Evolutionary conservation across 371 early-diverging fungal genomes (phyloP).

Genomic region (Mortierella sp.): DNA sequence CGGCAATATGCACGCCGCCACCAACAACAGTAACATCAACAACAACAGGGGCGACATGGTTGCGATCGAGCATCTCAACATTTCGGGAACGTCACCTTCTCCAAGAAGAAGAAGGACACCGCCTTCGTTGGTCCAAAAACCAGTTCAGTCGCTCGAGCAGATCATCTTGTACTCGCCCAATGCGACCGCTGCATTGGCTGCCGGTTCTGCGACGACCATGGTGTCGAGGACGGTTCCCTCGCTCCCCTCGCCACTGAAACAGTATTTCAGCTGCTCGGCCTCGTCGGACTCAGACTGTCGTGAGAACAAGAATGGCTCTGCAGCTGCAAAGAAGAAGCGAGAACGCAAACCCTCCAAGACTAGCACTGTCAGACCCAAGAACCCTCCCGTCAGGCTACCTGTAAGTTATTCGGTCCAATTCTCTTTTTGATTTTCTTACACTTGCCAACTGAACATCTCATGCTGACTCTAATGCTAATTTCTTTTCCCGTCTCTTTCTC

Average conservation of each 20-base stretch:
- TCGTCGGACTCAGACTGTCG: constrained; percentile 5
- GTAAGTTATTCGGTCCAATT: neutral
- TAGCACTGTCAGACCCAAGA: neutral
- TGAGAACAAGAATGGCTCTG: neutral
- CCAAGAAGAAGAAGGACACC: neutral
- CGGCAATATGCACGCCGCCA: neutral
- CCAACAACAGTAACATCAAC: neutral
- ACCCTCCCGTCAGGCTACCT: neutral
- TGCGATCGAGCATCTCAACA: neutral
- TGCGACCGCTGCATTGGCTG: neutral
- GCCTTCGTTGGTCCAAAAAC: neutral
- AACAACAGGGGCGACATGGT: neutral
- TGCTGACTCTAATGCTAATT: neutral
- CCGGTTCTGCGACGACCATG: neutral
- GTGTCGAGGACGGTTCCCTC: neutral
- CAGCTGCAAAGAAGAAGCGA: neutral
- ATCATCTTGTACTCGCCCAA: neutral
- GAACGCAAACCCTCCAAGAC: neutral
- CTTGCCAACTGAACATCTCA: neutral
- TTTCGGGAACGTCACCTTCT: neutral
- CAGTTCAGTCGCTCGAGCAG: neutral
- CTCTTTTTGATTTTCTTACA: neutral
- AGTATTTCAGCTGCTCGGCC: neutral
- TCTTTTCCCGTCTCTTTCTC: neutral
- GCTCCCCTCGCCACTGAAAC: neutral